Evolutionary conservation across 2,329 filamentous ascomycete species (phyloP).

Genomic region (Paecilomyces niveus): DNA sequence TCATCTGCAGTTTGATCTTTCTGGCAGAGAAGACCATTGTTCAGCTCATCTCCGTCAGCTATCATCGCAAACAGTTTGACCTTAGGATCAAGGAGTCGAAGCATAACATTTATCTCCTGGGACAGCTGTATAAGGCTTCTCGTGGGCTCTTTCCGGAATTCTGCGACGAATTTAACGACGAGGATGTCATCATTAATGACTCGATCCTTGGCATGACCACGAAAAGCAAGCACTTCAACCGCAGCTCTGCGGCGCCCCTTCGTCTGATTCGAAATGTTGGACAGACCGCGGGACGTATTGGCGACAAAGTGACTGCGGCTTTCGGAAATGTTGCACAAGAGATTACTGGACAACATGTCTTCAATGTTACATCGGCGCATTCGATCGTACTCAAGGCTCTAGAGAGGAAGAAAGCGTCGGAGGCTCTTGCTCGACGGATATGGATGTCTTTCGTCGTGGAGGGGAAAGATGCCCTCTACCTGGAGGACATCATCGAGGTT

Average conservation of each 20-base stretch:
- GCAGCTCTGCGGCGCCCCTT: conserved; percentile 67
- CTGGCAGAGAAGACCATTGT: conserved; percentile 54
- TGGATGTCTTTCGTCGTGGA: conserved; percentile 99
- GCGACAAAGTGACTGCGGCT: conserved; percentile 86
- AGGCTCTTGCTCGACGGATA: conserved; percentile 86
- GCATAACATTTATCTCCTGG: conserved; percentile 71
- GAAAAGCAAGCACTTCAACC: conserved; percentile 40
- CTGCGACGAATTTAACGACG: conserved; percentile 80
- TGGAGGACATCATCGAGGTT: conserved; percentile 81
- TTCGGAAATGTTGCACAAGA: conserved; percentile 93
- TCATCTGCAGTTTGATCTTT: conserved; percentile 52
- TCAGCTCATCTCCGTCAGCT: conserved; percentile 61
- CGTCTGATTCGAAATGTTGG: conserved; percentile 68
- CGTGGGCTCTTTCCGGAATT: conserved; percentile 85
- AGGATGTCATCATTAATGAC: conserved; percentile 88
- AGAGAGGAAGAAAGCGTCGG: conserved; percentile 74
- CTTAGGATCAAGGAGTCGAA: conserved; percentile 80
- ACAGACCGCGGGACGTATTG: conserved; percentile 67
- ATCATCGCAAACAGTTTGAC: conserved; percentile 61
- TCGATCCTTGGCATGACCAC: conserved; percentile 61
- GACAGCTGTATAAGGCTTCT: conserved; percentile 84
- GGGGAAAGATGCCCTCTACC: conserved; percentile 68
- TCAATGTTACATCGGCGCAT: conserved; percentile 85
- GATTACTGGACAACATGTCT: conserved; percentile 90
- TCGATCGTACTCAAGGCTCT: conserved; percentile 84